A percentile compares a stretch with the other conserved stretches of the same genome.
These are phyloP conservation scores for Rhizophora mangle DNA, from an alignment of 345 rosid genomes.

Conservation along the genomic window DNA sequence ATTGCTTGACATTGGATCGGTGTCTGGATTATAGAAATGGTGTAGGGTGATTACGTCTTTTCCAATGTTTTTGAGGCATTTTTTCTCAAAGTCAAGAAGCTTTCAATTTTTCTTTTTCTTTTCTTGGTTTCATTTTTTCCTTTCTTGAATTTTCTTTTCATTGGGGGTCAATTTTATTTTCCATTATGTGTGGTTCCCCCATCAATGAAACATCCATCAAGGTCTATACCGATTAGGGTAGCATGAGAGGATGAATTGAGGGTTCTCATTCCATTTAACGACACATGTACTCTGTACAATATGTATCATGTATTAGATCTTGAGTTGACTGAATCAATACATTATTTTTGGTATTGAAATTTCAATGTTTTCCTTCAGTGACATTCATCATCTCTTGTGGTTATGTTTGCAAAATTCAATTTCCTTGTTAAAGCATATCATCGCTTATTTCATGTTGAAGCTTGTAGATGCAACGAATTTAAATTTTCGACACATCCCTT, in stretches of 20 bases:
- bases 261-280: background rate
- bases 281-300: slow-evolving; percentile 8
- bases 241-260: slow-evolving; percentile 5
- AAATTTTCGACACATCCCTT: too few relatives aligned
- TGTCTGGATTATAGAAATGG: slow-evolving; percentile 16
- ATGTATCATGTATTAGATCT: slow-evolving; percentile 1
- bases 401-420: too few relatives aligned
- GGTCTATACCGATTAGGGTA: slow-evolving; percentile 6
- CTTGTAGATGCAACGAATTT: too few relatives aligned
- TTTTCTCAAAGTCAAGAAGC: background rate
- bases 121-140: background rate
- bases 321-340: background rate
- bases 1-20: slow-evolving; percentile 3
- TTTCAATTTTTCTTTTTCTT: background rate
- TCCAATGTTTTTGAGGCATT: slow-evolving; percentile 21
- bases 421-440: too few relatives aligned
- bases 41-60: slow-evolving; percentile 22
- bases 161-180: background rate
- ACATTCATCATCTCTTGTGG: too few relatives aligned
- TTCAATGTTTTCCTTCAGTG: too few relatives aligned
- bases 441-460: too few relatives aligned
- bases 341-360: background rate
- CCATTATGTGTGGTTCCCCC: slow-evolving; percentile 13
- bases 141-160: background rate
- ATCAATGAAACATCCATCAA: background rate